A percentile compares a stretch with the other conserved stretches of the same genome.
phyloP scores from a whole-genome alignment of 1,284 basidiomycete species.

The Caloboletus inedulis region DNA sequence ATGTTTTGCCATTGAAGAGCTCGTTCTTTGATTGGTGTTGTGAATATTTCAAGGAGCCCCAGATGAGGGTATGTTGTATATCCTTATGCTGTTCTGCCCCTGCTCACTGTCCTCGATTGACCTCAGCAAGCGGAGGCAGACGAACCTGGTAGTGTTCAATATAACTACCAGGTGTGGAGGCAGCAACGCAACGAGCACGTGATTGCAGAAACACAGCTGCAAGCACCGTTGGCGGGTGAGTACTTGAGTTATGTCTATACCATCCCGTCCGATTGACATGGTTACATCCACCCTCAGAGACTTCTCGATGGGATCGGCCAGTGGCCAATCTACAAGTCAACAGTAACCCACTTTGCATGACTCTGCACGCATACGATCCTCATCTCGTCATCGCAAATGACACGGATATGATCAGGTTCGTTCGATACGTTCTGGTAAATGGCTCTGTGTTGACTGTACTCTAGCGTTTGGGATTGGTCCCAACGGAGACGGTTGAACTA shows the following conservation, averaged over 20 bases:
- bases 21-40: constrained; percentile 94
- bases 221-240: constrained; percentile 71
- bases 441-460: background rate
- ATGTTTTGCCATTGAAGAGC: constrained; percentile 85
- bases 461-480: constrained; percentile 94
- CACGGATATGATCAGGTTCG: constrained; percentile 80
- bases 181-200: constrained; percentile 88
- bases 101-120: constrained; percentile 11
- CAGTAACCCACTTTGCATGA: constrained; percentile 73
- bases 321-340: constrained; percentile 72
- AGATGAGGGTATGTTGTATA: constrained; percentile 78
- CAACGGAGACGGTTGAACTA: constrained; percentile 71
- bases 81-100: constrained; percentile 6
- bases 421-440: constrained; percentile 8
- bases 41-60: constrained; percentile 97
- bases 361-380: constrained; percentile 91
- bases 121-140: constrained; percentile 86
- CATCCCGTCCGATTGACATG: constrained; percentile 3
- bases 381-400: constrained; percentile 88
- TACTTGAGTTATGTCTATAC: constrained; percentile 14
- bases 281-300: constrained; percentile 36
- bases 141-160: constrained; percentile 91
- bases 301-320: constrained; percentile 75
- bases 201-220: constrained; percentile 65
- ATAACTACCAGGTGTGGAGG: constrained; percentile 96